A percentile compares a stretch with the other conserved stretches of the same genome.
Conservation (phyloP, 768 basidiomycete species). For the Arthromyces matolae region DNA sequence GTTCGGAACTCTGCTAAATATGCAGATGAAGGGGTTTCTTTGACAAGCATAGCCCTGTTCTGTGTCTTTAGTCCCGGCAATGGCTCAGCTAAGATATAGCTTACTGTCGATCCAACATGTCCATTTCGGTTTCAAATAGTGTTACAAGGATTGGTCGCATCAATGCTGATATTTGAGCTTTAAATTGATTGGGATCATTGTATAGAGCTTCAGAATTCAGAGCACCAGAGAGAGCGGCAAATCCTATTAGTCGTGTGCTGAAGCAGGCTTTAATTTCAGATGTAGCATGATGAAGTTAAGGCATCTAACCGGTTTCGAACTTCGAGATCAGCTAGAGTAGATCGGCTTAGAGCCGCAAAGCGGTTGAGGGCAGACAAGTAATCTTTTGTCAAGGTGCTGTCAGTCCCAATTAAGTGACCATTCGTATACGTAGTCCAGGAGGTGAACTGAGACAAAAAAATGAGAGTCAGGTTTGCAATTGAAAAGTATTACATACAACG, state of each 20-base stretch:
- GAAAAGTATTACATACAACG: conserved; percentile 48
- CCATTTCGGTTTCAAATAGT: conserved; percentile 58
- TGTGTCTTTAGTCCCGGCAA: conserved; percentile 1
- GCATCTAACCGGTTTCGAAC: conserved; percentile 61
- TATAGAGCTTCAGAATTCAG: conserved; percentile 84
- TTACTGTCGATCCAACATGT: conserved; percentile 66
- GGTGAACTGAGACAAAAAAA: conserved; percentile 56
- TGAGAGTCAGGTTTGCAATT: background rate
- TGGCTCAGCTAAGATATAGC: conserved; percentile 21
- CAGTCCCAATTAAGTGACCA: conserved; percentile 77
- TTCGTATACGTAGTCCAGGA: conserved; percentile 93
- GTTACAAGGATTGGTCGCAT: conserved; percentile 69
- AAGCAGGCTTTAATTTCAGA: conserved; percentile 4
- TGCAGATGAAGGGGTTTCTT: conserved; percentile 68
- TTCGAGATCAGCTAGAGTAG: conserved; percentile 59
- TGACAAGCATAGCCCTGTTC: conserved; percentile 55
- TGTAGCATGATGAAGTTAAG: background rate
- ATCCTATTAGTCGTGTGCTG: conserved; percentile 82
- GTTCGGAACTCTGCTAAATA: conserved; percentile 84
- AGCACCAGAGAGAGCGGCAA: conserved; percentile 78
- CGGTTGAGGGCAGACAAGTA: conserved; percentile 66
- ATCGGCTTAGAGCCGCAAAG: conserved; percentile 61
- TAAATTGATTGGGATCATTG: conserved; percentile 67
- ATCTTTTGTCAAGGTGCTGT: conserved; percentile 60
- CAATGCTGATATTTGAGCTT: conserved; percentile 65